Conservation (phyloP, 306 rosid genomes). For the Urtica urens region DNA sequence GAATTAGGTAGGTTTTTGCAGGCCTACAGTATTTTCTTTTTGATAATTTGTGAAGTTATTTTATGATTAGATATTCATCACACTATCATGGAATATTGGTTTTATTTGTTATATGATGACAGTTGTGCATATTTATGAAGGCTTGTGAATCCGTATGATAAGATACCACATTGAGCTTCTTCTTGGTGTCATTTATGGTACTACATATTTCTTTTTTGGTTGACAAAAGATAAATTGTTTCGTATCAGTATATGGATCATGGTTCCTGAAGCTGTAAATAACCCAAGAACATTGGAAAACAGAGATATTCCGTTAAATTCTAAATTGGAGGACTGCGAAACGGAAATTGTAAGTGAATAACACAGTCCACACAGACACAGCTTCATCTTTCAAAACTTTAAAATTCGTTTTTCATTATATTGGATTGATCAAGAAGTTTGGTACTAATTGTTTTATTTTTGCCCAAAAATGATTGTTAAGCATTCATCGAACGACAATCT, state of each 20-base stretch:
- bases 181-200: neutral
- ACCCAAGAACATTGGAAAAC: conserved; percentile 28
- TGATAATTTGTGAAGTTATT: no score
- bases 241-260: conserved; percentile 66
- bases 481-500: conserved; percentile 30
- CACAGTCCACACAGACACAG: no score
- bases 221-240: conserved; percentile 5
- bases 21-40: conserved; percentile 3
- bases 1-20: neutral
- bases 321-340: conserved; percentile 33
- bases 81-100: no score
- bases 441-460: conserved; percentile 1
- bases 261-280: conserved; percentile 36
- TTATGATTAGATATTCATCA: no score
- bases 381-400: no score
- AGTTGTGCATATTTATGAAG: no score
- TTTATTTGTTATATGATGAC: no score
- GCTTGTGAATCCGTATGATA: no score
- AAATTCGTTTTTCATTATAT: no score
- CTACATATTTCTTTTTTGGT: conserved; percentile 9
- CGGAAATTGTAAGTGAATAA: conserved; percentile 54
- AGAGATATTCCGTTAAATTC: conserved; percentile 27
- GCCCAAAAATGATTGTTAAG: conserved; percentile 28
- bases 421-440: no score
- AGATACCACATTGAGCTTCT: neutral